These are phyloP conservation scores for Lachancea mirantina DNA, from an alignment of 805 yeast genomes.

Conservation along the genomic window DNA sequence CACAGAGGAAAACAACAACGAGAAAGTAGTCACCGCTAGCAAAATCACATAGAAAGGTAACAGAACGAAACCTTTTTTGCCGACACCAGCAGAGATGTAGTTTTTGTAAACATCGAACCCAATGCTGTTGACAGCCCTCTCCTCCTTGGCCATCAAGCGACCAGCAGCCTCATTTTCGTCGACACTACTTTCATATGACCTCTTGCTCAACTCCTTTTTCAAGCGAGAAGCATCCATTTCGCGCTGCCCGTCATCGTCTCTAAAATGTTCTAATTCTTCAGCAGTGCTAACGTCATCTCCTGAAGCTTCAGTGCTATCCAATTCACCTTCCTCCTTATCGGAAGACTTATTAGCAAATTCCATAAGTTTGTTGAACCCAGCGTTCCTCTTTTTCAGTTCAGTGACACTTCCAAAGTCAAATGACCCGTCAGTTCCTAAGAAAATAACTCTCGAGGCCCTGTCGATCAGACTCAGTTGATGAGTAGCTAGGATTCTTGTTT, in stretches of 20 bases:
- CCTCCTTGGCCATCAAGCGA: constrained; percentile 43
- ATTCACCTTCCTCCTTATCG: constrained; percentile 23
- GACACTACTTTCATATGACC: constrained; percentile 11
- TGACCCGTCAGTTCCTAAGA: constrained; percentile 56
- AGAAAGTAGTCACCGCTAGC: constrained; percentile 26
- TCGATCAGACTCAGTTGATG: constrained; percentile 63
- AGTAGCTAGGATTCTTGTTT: constrained; percentile 65
- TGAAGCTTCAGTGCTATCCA: constrained; percentile 9
- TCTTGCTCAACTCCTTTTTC: constrained; percentile 16
- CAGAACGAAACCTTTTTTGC: constrained; percentile 29
- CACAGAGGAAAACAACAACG: constrained; percentile 30
- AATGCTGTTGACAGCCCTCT: constrained; percentile 51
- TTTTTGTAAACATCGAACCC: constrained; percentile 40
- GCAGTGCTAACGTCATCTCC: constrained; percentile 20
- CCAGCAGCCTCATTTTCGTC: constrained; percentile 24
- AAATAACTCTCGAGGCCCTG: constrained; percentile 56
- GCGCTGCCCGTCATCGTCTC: constrained; percentile 2
- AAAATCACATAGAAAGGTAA: constrained; percentile 20
- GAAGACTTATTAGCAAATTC: constrained; percentile 36
- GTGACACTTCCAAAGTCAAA: constrained; percentile 54
- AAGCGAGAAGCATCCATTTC: constrained; percentile 13
- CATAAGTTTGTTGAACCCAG: constrained; percentile 45
- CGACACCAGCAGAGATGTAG: constrained; percentile 52
- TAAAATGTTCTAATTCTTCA: constrained; percentile 8
- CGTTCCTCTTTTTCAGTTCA: constrained; percentile 41